phyloP scores from a whole-genome alignment of 352 stramenopile species.

The Pythium apleroticum region DNA sequence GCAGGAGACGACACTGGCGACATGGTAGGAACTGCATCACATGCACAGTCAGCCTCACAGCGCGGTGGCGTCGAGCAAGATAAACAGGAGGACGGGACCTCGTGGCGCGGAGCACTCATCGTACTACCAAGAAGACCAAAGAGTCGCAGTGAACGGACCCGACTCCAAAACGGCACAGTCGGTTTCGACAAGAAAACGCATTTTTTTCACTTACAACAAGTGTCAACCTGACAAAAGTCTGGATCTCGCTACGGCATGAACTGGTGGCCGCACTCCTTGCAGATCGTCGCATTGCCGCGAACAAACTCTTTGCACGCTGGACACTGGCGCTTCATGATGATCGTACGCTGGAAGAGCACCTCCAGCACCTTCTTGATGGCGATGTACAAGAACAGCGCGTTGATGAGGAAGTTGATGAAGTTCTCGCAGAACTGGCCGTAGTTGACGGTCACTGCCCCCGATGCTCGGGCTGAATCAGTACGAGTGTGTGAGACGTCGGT shows the following conservation, averaged over 20 bases:
- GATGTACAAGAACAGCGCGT: constrained; percentile 69
- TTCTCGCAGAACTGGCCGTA: constrained; percentile 70
- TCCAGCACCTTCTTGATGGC: constrained; percentile 75
- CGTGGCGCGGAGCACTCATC: neutral
- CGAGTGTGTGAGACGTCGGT: neutral
- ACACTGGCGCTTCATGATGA: constrained; percentile 66
- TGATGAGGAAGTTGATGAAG: constrained; percentile 73
- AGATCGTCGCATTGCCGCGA: constrained; percentile 46
- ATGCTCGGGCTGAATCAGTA: constrained; percentile 40
- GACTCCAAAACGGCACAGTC: neutral
- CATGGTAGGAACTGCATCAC: neutral
- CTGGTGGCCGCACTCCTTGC: constrained; percentile 36
- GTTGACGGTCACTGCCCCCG: constrained; percentile 66
- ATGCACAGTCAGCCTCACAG: neutral
- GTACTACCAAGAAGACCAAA: too few species aligned
- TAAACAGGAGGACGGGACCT: neutral
- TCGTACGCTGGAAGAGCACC: constrained; percentile 59
- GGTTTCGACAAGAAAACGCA: neutral
- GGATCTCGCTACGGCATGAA: constrained; percentile 8
- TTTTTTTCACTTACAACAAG: neutral
- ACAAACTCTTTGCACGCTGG: constrained; percentile 70
- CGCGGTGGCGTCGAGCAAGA: neutral
- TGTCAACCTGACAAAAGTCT: neutral
- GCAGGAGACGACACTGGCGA: constrained; percentile 11
- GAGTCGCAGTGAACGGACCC: too few species aligned